Evolutionary conservation across 2,329 filamentous ascomycete species (phyloP), one percentile per base, ranked within the genome.

Genomic region (Aspergillus tubingensis): DNA sequence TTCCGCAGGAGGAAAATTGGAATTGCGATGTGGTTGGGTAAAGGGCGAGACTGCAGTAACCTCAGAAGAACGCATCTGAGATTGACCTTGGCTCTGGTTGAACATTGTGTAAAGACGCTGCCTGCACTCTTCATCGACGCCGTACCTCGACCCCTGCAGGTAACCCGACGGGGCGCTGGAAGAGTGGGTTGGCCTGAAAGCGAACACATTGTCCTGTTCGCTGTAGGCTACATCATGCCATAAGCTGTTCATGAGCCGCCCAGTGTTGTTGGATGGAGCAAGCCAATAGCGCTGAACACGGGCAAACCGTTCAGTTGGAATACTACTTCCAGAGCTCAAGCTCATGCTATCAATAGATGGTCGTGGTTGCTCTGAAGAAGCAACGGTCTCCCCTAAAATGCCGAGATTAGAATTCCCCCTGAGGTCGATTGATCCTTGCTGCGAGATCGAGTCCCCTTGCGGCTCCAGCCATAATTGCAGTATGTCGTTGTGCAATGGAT

Each of bases 1-100:
- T 63, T 84, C 82, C 3, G 81, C 79, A 2, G 82, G 81, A 38
- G 79, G 82, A 67, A 77, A 84, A 68, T 64, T 74, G 60, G 67
- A 74, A 39, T 66, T 57, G 64, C 62, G 57, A 53, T 50, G 68
- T 67, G 44, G 64, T 61, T 2, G 61, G 25, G 58, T 30, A 72
- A 65, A 2, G 58, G 25, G 58, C 23, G 72, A 65, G 6, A 65
- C 39, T 39, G 50, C 59, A 27, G 59, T 60, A 39, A 67, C 63
- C 8, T 52, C 59, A 17, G 68, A 58, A 2, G 64, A 64, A 17
- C 68, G 68, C 41, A 66, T 51, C 10, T 64, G 62, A 6, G 65
- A 66, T 38, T 62, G 62, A 27, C 57, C 58, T 62, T 27, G 62
- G 11, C 62, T 57, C 19, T 69, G 70, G 6, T 74, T 72, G 62